Percentiles rank a stretch among this genome's conserved stretches.
phyloP scores from a whole-genome alignment of 495 filamentous ascomycete species.

The Lasiosphaeris hirsuta region DNA sequence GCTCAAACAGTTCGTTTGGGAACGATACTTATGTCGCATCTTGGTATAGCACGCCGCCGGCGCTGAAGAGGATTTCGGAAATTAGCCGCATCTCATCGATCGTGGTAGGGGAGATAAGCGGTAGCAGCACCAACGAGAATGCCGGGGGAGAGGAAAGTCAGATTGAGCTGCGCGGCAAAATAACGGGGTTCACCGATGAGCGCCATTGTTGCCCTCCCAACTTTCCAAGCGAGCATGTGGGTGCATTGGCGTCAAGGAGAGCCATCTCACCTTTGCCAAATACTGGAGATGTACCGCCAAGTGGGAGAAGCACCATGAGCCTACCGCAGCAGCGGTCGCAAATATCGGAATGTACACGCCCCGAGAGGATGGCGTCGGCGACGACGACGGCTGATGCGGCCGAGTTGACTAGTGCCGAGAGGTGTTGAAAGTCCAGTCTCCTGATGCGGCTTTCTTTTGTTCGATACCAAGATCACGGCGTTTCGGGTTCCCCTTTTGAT shows the following conservation, averaged over 20 bases:
- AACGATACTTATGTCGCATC: constrained; percentile 14
- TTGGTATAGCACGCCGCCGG: constrained; percentile 10
- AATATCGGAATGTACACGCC: too few species aligned
- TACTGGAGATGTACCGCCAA: constrained; percentile 10
- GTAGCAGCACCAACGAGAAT: not conserved
- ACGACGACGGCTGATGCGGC: too few species aligned
- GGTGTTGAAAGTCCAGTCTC: too few species aligned
- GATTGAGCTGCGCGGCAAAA: constrained; percentile 1
- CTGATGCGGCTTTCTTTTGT: too few species aligned
- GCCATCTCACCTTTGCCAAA: constrained; percentile 7
- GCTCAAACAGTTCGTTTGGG: constrained; percentile 16
- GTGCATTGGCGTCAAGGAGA: not conserved
- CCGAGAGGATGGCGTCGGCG: too few species aligned
- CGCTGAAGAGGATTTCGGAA: constrained; percentile 15
- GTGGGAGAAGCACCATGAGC: not conserved
- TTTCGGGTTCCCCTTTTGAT: too few species aligned
- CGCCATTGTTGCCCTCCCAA: not conserved
- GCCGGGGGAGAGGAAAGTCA: not conserved
- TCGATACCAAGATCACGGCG: too few species aligned
- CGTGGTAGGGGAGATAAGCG: not conserved
- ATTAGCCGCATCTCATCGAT: constrained; percentile 18
- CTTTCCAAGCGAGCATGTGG: not conserved
- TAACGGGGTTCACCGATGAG: not conserved
- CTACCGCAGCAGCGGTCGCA: too few species aligned
- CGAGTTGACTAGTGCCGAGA: too few species aligned